These are phyloP conservation scores for Diaporthe eres DNA, from an alignment of 2,329 filamentous ascomycete species.

Conservation along the genomic window DNA sequence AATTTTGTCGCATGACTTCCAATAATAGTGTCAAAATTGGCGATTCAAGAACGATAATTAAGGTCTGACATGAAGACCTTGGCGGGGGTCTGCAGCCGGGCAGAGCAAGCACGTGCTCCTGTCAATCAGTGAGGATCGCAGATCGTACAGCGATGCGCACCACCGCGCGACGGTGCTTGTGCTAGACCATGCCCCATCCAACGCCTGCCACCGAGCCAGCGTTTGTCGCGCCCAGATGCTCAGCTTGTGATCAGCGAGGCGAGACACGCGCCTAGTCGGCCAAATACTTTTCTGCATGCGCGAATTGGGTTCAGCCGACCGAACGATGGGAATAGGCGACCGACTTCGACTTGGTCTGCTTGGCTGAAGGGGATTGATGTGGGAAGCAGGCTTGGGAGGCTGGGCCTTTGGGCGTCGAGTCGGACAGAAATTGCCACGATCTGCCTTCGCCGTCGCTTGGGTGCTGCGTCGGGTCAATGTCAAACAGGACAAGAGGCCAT, in stretches of 20 bases:
- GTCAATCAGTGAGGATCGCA: background rate
- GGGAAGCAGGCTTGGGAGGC: constrained; percentile 14
- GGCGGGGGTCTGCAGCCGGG: background rate
- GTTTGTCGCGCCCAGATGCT: background rate
- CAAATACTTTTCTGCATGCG: background rate
- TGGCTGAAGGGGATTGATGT: constrained; percentile 14
- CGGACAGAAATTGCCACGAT: constrained; percentile 7
- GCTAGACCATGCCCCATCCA: background rate
- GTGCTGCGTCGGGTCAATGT: constrained; percentile 14
- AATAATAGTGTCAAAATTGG: background rate
- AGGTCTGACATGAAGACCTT: background rate
- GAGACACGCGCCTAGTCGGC: constrained; percentile 7
- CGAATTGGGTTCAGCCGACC: constrained; percentile 20
- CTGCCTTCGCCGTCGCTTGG: constrained; percentile 2
- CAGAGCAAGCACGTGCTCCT: constrained; percentile 26
- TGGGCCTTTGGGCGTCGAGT: constrained; percentile 12
- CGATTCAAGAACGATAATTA: background rate
- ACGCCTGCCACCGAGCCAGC: background rate
- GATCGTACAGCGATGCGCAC: constrained; percentile 5
- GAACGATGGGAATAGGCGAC: background rate
- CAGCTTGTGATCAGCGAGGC: constrained; percentile 10
- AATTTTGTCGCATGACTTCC: constrained; percentile 17
- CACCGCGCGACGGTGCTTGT: constrained; percentile 10
- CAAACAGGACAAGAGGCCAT: constrained; percentile 20
- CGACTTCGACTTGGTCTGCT: background rate